Percentiles rank a stretch among this genome's conserved stretches.
Evolutionary conservation across 176 grass and related monocot genomes (phyloP).

Genomic region (sorghum (Sorghum bicolor)): DNA sequence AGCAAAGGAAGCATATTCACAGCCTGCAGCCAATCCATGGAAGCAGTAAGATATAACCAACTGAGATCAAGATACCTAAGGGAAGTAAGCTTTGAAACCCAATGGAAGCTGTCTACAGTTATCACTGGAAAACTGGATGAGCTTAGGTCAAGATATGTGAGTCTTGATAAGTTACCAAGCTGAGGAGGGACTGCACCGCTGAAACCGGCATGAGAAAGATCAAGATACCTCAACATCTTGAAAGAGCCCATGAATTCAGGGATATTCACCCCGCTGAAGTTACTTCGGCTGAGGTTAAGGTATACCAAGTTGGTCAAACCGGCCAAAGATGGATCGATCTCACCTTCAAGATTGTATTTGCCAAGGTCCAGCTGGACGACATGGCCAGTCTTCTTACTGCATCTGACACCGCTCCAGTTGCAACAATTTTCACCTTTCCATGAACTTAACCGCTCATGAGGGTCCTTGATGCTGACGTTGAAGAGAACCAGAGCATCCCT

Average conservation of each 20-base stretch:
- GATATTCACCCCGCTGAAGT: slow-evolving; percentile 27
- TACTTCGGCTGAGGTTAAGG: slow-evolving; percentile 26
- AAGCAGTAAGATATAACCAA: slow-evolving; percentile 1
- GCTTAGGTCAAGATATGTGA: slow-evolving; percentile 26
- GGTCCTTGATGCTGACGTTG: slow-evolving; percentile 10
- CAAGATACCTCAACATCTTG: slow-evolving; percentile 31
- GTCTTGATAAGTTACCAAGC: slow-evolving; percentile 46
- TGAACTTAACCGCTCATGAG: slow-evolving; percentile 1
- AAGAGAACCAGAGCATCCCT: slow-evolving; percentile 13
- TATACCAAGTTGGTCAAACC: slow-evolving; percentile 19
- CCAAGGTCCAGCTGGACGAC: slow-evolving; percentile 36
- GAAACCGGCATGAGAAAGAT: slow-evolving; percentile 21
- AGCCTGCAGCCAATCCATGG: slow-evolving; percentile 26
- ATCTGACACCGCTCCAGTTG: slow-evolving; percentile 37
- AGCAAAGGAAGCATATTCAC: slow-evolving; percentile 39
- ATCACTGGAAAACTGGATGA: background rate
- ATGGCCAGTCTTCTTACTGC: slow-evolving; percentile 34
- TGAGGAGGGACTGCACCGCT: slow-evolving; percentile 2
- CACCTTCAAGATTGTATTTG: background rate
- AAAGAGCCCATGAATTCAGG: slow-evolving; percentile 45
- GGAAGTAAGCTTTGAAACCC: slow-evolving; percentile 26
- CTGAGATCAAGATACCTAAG: slow-evolving; percentile 40
- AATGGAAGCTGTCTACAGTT: background rate
- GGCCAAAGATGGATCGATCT: slow-evolving; percentile 34
- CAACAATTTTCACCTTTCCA: slow-evolving; percentile 47